A percentile compares a stretch with the other conserved stretches of the same genome.
phyloP scores from a whole-genome alignment of 164 flowering plant species.

The Vitis rotundifolia region DNA sequence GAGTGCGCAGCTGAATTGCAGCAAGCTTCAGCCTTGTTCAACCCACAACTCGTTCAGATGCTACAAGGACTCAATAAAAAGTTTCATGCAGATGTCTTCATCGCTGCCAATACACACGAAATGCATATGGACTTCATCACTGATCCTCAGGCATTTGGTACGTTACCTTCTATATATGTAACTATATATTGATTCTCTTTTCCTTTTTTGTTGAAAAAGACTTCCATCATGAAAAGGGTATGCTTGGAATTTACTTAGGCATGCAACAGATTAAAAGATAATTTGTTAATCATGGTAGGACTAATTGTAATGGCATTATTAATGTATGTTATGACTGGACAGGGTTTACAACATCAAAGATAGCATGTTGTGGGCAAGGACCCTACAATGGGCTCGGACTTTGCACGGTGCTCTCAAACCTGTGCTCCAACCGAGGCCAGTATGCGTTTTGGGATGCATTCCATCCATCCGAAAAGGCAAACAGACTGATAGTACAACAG shows the following conservation, averaged over 20 bases:
- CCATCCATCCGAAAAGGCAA: slow-evolving; percentile 31
- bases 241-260: no score
- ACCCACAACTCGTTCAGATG: slow-evolving; percentile 28
- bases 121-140: slow-evolving; percentile 17
- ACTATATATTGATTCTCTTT: not conserved
- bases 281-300: no score
- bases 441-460: slow-evolving; percentile 32
- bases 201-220: not conserved
- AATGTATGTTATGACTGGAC: not conserved
- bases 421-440: slow-evolving; percentile 23
- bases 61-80: slow-evolving; percentile 9
- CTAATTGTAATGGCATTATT: not conserved
- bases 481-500: slow-evolving; percentile 13
- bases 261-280: no score
- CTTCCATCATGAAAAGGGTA: not conserved
- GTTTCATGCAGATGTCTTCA: slow-evolving; percentile 16
- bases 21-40: slow-evolving; percentile 24
- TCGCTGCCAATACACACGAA: slow-evolving; percentile 17
- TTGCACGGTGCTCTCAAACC: slow-evolving; percentile 24
- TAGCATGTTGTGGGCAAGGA: slow-evolving; percentile 36
- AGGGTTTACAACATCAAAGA: slow-evolving; percentile 27
- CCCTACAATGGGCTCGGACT: slow-evolving; percentile 31
- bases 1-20: slow-evolving; percentile 25
- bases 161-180: not conserved
- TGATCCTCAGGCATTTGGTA: slow-evolving; percentile 28